phyloP scores from a whole-genome alignment of 163 green algal species.

The Coccomyxa subellipsoidea region DNA sequence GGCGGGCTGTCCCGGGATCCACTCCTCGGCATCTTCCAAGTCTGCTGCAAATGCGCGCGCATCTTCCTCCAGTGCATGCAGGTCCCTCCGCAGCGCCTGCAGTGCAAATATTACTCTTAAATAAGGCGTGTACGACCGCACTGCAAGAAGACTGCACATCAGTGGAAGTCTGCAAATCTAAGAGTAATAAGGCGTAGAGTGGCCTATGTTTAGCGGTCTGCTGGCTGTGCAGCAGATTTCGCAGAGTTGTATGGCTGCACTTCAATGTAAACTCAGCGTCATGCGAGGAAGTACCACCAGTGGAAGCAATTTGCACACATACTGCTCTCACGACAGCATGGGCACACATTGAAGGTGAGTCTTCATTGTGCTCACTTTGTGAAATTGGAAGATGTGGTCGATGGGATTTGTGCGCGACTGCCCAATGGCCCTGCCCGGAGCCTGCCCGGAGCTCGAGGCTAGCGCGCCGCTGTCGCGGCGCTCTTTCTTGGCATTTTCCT shows the following conservation, averaged over 20 bases:
- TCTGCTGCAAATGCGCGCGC: constrained; percentile 37
- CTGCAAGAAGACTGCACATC: no score
- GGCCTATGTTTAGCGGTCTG: no score
- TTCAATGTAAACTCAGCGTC: no score
- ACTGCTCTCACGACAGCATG: no score
- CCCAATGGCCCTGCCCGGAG: background rate
- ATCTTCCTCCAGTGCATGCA: constrained; percentile 76
- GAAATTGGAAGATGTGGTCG: constrained; percentile 99
- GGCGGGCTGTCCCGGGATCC: background rate
- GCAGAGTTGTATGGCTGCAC: no score
- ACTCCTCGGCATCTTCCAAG: constrained; percentile 15
- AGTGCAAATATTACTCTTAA: background rate
- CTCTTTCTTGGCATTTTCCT: background rate
- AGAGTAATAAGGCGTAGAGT: no score
- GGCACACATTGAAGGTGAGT: no score
- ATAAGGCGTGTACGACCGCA: no score
- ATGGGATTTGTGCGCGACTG: constrained; percentile 69
- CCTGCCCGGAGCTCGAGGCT: constrained; percentile 3
- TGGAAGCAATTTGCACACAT: no score
- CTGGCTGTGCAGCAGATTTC: no score
- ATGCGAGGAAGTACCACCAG: no score
- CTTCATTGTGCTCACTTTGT: constrained; percentile 72
- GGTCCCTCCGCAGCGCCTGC: constrained; percentile 77
- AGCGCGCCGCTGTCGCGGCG: background rate
- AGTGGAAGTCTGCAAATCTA: no score